Base-by-base conservation (phyloP, 106 monocot species). In the Phalaenopsis aphrodite region DNA sequence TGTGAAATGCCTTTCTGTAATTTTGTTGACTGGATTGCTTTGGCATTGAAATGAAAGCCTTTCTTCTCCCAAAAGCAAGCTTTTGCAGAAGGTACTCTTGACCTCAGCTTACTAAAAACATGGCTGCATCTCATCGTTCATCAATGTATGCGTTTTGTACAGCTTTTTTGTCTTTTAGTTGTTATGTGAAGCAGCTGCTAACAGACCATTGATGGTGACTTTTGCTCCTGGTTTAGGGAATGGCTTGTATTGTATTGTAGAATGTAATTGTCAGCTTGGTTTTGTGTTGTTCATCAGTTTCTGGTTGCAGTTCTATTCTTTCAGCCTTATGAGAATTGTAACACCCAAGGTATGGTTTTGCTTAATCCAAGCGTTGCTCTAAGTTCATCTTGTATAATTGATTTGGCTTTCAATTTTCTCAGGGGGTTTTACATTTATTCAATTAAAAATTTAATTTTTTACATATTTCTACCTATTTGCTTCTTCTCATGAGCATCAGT, bases 171-270 rank as follows among this genome's bases (percentile, higher is more conserved):
- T 69, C 38, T 69, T 3, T 38, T 69, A 37, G 38, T 3, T 38
- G 23, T 37, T 3, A 48, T 12, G 64, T n/a, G n/a, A 2, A 41
- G 4, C 11, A 38, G 37, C 4, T 69, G 39, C 69, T 39, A 37
- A 14, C 69, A 37, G 69, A 38, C 38, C 19, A 61, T 21, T 57
- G n/a, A 61, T 61, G 18, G 14, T 69, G 10, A 69, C 69, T 39
- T 69, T 39, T 69, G 69, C 12, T 69, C 37, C 39, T 69, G 41
- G 4, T 16, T 74, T 43, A 5, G 43, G n/a, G 19, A 74, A 36
- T 74, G 41, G 9, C 18, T 43, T 74, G 74, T 74, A 21, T 36
- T 74, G 19, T 74, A 42, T 9, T 74, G 74, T 74, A 74, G 74
- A 74, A 45, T 74, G 74, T 74, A 74, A 74, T 16, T 71, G 3